Conservation (phyloP, 768 basidiomycete genomes). For the Tylopilus sp. region DNA sequence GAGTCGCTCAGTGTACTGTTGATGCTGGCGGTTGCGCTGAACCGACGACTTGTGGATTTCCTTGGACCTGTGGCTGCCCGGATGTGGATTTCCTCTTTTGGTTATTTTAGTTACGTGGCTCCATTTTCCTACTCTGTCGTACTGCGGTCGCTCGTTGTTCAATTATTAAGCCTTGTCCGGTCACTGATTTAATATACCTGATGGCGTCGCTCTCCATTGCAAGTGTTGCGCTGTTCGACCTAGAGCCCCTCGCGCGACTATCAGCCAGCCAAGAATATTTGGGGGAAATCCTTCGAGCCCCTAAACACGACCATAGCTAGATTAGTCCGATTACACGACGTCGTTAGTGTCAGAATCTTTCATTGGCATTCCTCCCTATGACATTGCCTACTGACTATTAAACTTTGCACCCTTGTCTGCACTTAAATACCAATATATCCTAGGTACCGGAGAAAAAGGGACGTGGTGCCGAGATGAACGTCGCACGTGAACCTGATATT, state of each 20-base stretch:
- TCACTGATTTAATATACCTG: background rate
- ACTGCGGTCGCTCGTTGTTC: background rate
- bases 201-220: background rate
- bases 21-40: conserved; percentile 15
- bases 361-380: no score
- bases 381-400: background rate
- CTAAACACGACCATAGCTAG: background rate
- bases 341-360: background rate
- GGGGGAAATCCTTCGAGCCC: background rate
- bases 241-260: no score
- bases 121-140: background rate
- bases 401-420: background rate
- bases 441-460: conserved; percentile 2
- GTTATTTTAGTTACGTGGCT: conserved; percentile 14
- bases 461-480: conserved; percentile 2
- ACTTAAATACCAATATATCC: background rate
- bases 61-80: conserved; percentile 30
- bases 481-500: conserved; percentile 15
- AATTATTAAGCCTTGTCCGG: background rate
- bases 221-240: no score
- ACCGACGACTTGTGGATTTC: conserved; percentile 16
- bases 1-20: background rate
- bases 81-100: conserved; percentile 23
- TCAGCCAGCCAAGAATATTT: background rate
- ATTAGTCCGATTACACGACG: background rate